Conservation (phyloP, 163 green algal species). For the Trebouxiophyceae sp. region DNA sequence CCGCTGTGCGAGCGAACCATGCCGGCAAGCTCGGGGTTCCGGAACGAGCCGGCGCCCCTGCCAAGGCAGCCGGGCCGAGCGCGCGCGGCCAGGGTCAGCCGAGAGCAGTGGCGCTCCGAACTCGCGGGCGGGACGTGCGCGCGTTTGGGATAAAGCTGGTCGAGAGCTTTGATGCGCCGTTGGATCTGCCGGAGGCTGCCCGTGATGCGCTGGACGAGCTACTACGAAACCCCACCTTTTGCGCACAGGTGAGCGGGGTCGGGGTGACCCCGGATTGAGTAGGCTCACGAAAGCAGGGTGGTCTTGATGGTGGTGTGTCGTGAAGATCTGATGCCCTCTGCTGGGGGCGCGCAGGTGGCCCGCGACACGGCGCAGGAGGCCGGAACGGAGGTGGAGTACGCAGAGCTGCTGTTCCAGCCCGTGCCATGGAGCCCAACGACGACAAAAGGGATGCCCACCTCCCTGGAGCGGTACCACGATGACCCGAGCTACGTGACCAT, state of each 20-base stretch:
- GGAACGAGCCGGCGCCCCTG: no score
- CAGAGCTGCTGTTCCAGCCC: slow-evolving; percentile 45
- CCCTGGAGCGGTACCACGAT: slow-evolving; percentile 35
- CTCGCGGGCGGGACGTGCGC: no score
- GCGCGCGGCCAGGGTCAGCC: no score
- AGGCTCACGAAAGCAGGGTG: neutral
- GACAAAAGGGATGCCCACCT: slow-evolving; percentile 40
- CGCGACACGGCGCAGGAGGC: slow-evolving; percentile 7
- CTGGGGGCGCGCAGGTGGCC: slow-evolving; percentile 7
- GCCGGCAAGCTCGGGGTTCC: no score
- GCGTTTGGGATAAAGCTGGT: slow-evolving; percentile 7
- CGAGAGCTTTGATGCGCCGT: slow-evolving; percentile 30
- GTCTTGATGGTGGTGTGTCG: no score
- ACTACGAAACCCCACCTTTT: slow-evolving; percentile 25
- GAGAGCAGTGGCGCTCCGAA: no score
- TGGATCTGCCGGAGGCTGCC: slow-evolving; percentile 22
- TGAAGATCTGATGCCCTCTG: neutral
- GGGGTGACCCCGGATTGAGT: neutral
- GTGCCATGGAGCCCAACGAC: slow-evolving; percentile 41
- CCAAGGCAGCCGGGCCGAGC: no score
- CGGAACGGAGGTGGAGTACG: slow-evolving; percentile 8
- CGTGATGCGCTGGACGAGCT: slow-evolving; percentile 17
- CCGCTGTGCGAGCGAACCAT: no score
- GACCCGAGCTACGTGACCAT: slow-evolving; percentile 35
- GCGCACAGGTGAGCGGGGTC: slow-evolving; percentile 19